Base-by-base conservation (phyloP, 2,329 filamentous ascomycete species). In the Huntiella moniliformis region DNA sequence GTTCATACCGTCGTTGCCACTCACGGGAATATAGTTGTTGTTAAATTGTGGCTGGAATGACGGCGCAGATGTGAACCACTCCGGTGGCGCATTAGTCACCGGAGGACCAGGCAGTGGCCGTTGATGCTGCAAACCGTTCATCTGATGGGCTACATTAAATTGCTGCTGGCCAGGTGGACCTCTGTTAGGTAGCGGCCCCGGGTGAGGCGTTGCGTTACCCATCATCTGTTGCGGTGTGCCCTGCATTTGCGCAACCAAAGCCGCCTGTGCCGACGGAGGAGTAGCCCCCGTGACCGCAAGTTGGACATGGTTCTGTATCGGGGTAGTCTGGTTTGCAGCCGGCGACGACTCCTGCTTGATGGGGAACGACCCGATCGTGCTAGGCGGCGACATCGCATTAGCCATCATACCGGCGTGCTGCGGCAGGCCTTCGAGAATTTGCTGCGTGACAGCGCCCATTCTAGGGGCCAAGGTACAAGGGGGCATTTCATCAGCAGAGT, bases 401-500 rank as follows among this genome's bases (percentile, higher is more conserved):
- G 5, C 17, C n/a, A 37, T 28, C 11, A 22, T 28, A 28, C 22
- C 22, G 10, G 22, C 13, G 7, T 32, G n/a, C 4, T 44, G 40
- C 36, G 15, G 28, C 37, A 50, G 44, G 12, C 49, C 31, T 13
- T 41, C 48, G 3, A 53, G 53, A 11, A 43, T 46, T 4, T 43
- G 50, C 13, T 53, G 52, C 1, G 52, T 17, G 15, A 18, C 38
- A 18, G 37, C 37, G 5, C 41, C 32, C 16, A 49, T 43, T 18
- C 46, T 44, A 7, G 43, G 39, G 7, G 47, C 35, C 7, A 41
- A n/a, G 5, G 48, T 46, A 18, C 48, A 46, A 2, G 48, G 48
- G 4, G 44, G 39, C 48, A 50, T 50, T 11, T 50, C 48, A 13
- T 50, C 48, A 10, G 48, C 48, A n/a, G 63, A 61, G 15, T 78